Evolutionary conservation across 2,329 filamentous ascomycete species (phyloP), one percentile per base, ranked within the genome.

Genomic region (Leptographium radiaticola): DNA sequence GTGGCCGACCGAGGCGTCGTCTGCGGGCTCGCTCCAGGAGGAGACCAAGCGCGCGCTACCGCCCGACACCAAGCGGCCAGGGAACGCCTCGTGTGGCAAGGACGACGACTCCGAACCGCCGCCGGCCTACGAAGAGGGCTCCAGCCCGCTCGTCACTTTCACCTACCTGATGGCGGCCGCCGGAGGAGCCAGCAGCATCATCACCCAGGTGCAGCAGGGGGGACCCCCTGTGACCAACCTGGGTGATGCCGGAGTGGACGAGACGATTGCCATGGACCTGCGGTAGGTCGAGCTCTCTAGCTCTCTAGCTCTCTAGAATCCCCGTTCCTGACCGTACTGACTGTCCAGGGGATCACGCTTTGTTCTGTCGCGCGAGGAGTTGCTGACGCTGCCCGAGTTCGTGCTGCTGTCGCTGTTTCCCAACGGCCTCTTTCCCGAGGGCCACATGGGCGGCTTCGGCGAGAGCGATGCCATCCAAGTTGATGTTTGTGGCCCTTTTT

Each of bases 121-220:
- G 57, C 93, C 93, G 55, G 91, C 93, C 55, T 98, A 98, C 70
- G 89, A 87, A 61, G 91, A 97, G 80, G 90, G 91, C 63, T 86
- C 83, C 57, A 96, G 89, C 74, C 93, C 93, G 58, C 82, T 98
- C 68, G 80, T 86, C 57, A 88, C 89, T 55, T 98, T 98, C 66
- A 84, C 86, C 63, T 98, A 94, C 80, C 81, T 95, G 68, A 98
- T 98, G 93, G 90, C 93, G 72, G 87, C 89, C 68, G 90, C 91
- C 72, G 91, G 91, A 77, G 91, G 90, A 74, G 87, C 90, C 63
- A 86, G 90, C 75, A 97, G 93, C 80, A 95, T 98, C 67, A 95
- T 98, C 73, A 98, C 93, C 71, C 93, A 98, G 75, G 93, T 98
- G 63, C 90, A 95, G 68, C 93, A 98, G 71, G 86, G 86, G 60